A percentile compares a stretch with the other conserved stretches of the same genome.
phyloP scores from a whole-genome alignment of 2,329 filamentous ascomycete species.

The Aspergillus bombycis region DNA sequence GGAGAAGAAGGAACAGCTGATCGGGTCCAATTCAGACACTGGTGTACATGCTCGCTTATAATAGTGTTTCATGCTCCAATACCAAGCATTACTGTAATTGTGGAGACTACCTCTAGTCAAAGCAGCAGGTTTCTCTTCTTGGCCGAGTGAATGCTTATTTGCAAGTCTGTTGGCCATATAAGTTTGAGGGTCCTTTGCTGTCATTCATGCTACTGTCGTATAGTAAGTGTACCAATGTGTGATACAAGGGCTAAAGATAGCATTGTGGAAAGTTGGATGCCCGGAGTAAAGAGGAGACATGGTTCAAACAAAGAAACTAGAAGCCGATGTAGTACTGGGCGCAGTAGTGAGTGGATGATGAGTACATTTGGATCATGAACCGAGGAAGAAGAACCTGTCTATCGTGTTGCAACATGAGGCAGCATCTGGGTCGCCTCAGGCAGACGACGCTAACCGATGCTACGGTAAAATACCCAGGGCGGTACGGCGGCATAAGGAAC shows the following conservation, averaged over 20 bases:
- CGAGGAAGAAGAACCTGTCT: neutral
- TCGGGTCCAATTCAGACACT: neutral
- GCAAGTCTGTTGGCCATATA: too few relatives aligned
- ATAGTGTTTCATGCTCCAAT: too few relatives aligned
- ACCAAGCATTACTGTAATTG: too few relatives aligned
- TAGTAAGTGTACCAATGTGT: neutral
- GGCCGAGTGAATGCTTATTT: too few relatives aligned
- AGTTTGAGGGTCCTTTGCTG: too few relatives aligned
- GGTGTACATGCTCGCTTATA: too few relatives aligned
- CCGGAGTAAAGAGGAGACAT: neutral
- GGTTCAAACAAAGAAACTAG: neutral
- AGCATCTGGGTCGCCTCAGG: neutral
- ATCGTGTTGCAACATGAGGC: neutral
- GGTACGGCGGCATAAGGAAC: neutral
- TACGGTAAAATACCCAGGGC: neutral
- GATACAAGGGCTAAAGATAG: neutral
- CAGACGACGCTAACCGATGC: neutral
- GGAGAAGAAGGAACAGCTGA: neutral
- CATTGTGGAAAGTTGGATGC: neutral
- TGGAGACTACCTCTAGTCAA: too few relatives aligned
- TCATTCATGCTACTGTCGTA: neutral
- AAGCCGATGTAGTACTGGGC: neutral
- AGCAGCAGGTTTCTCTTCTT: too few relatives aligned
- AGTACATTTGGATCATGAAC: neutral
- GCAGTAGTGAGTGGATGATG: neutral